These are phyloP conservation scores for Balansia obtecta DNA, from an alignment of 2,329 filamentous ascomycete species.

Conservation along the genomic window DNA sequence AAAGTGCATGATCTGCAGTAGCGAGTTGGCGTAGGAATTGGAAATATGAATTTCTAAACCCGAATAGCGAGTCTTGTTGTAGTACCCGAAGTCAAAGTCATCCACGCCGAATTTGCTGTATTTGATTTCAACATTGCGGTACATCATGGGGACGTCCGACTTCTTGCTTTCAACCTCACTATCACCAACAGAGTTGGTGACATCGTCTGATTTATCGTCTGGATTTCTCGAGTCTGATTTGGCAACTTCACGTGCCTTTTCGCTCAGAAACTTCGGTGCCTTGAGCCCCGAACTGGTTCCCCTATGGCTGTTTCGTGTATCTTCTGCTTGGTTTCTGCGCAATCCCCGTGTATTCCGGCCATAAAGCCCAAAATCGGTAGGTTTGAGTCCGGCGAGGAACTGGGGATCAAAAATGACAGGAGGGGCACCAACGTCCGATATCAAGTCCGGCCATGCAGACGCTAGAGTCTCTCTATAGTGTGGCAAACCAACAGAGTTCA, in stretches of 20 bases:
- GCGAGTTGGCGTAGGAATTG: slow-evolving; percentile 89
- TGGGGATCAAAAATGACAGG: slow-evolving; percentile 62
- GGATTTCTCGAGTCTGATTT: slow-evolving; percentile 29
- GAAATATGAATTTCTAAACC: slow-evolving; percentile 92
- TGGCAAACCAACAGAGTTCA: slow-evolving; percentile 82
- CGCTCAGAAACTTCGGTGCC: slow-evolving; percentile 86
- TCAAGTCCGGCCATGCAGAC: slow-evolving; percentile 79
- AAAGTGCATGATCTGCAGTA: slow-evolving; percentile 85
- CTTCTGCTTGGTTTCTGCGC: slow-evolving; percentile 71
- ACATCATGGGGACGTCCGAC: slow-evolving; percentile 75
- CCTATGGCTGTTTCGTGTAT: slow-evolving; percentile 54
- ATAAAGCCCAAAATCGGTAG: slow-evolving; percentile 64
- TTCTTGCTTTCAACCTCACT: slow-evolving; percentile 62
- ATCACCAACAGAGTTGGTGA: slow-evolving; percentile 52
- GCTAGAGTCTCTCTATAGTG: slow-evolving; percentile 82
- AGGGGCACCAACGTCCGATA: slow-evolving; percentile 77
- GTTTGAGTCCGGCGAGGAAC: slow-evolving; percentile 55
- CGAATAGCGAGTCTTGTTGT: slow-evolving; percentile 85
- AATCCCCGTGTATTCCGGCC: slow-evolving; percentile 63
- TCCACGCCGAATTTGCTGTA: slow-evolving; percentile 99
- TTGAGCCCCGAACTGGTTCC: slow-evolving; percentile 47
- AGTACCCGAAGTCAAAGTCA: slow-evolving; percentile 96
- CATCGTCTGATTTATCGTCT: slow-evolving; percentile 39
- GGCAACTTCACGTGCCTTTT: slow-evolving; percentile 65
- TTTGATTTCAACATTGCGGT: slow-evolving; percentile 92